Percentiles rank a stretch among this genome's conserved stretches.
Conservation (phyloP, 2,329 filamentous ascomycete genomes). For the Colletotrichum plurivorum region DNA sequence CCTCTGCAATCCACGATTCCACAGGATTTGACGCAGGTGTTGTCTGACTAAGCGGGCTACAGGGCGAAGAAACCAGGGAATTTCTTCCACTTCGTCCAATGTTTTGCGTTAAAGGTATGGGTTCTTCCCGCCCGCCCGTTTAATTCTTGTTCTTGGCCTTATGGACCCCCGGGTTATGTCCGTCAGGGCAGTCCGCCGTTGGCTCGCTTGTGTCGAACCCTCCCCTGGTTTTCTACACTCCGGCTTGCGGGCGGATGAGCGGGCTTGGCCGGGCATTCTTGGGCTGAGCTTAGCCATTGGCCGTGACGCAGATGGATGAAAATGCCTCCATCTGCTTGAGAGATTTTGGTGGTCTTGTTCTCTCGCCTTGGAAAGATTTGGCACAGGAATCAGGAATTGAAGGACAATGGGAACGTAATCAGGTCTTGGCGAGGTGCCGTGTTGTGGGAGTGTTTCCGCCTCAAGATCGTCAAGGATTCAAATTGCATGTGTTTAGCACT, state of each 20-base stretch:
- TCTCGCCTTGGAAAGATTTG: neutral
- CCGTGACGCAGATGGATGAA: neutral
- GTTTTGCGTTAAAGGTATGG: neutral
- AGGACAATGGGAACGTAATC: neutral
- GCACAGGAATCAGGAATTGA: too few species aligned
- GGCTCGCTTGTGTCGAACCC: neutral
- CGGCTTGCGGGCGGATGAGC: neutral
- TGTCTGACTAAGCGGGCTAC: too few species aligned
- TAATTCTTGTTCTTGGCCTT: neutral
- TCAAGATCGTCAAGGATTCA: neutral
- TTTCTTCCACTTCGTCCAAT: neutral
- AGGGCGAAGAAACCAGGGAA: neutral
- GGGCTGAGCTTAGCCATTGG: neutral
- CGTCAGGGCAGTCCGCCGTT: neutral
- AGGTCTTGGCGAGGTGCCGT: slow-evolving; percentile 1
- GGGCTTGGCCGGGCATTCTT: slow-evolving; percentile 3
- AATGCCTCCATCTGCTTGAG: too few species aligned
- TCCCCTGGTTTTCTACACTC: neutral
- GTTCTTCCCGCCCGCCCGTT: neutral
- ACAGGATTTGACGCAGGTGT: neutral
- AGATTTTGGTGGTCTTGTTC: too few species aligned
- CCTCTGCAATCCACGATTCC: neutral
- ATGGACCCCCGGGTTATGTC: neutral
- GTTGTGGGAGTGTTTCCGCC: slow-evolving; percentile 9
- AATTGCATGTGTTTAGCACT: too few species aligned